Evolutionary conservation across 2,329 filamentous ascomycete species (phyloP).

Genomic region (Botrytis aclada): DNA sequence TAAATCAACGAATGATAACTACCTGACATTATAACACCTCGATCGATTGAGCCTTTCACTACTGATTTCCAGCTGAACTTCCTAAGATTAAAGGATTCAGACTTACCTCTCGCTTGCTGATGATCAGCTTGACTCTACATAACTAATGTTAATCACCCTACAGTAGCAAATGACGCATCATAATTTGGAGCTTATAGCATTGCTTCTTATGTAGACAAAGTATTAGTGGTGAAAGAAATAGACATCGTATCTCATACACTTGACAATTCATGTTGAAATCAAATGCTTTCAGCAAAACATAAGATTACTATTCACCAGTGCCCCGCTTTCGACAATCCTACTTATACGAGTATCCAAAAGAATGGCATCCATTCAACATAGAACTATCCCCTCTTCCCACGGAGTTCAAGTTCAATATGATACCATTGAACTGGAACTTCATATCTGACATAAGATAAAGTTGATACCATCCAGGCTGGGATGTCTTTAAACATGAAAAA

Average conservation of each 20-base stretch:
- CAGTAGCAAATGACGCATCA: not conserved
- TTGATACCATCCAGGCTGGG: not conserved
- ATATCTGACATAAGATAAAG: not conserved
- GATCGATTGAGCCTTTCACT: not conserved
- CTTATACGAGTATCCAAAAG: accelerated
- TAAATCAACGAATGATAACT: not conserved
- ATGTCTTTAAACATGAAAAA: not conserved
- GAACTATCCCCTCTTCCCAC: not conserved
- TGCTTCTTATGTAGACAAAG: not conserved
- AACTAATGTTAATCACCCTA: not conserved
- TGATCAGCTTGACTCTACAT: not conserved
- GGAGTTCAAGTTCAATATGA: not conserved
- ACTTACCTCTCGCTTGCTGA: not conserved
- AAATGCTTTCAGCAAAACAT: not conserved
- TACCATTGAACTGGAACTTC: not conserved
- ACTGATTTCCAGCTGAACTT: not conserved
- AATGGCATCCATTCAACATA: not conserved
- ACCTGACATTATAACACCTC: accelerated
- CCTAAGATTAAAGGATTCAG: not conserved
- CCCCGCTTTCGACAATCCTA: not conserved
- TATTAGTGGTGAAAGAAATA: not conserved
- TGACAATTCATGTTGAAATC: not conserved
- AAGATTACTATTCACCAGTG: not conserved
- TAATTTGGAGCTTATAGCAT: accelerated
- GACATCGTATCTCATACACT: not conserved